Evolutionary conservation across 495 filamentous ascomycete species (phyloP), one percentile per base, ranked within the genome.

Genomic region (Chlorociboria aeruginascens): DNA sequence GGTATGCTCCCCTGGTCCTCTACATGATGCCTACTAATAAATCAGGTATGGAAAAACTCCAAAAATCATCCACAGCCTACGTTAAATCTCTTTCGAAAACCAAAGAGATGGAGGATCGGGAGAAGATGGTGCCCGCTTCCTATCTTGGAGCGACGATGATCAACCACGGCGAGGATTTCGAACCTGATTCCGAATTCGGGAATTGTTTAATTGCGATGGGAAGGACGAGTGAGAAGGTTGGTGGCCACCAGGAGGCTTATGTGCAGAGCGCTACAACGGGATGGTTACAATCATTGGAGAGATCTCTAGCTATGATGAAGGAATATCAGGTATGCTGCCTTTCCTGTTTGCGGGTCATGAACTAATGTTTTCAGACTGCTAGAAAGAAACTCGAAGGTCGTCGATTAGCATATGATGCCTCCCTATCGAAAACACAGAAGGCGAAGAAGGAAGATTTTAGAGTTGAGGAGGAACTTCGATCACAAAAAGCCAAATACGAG

Each of bases 361-460:
- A 0, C 44, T 47, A 31, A 40, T 32, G 14, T 40, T 34, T 25
- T 54, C 52, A 90, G 86, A 68, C 74, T 51, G 79, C 92, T 40
- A 82, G 89, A 53, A 96, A 90, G 76, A 98, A 96, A 78, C 81
- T 98, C 37, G 92, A 98, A 61, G 83, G 69, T 51, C 83, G 92
- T 29, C 81, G 92, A 48, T 69, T 97, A 51, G 88, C 88, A 33
- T 97, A 95, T 59, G 92, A 98, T 63, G 81, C 92, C 11, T 89
- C 86, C 44, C 76, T 87, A 11, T 76, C 79, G 28, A 98, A 97
- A 70, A 85, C 93, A 76, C 84, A 95, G 57, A 97, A 95, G 59
- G 79, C 79, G 8, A 96, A 95, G 70, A 83, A 79, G 52, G 90
- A 97, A 50, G 89, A 98, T 61, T 94, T 89, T 68, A 75, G 85